phyloP scores from a whole-genome alignment of 2,329 filamentous ascomycete genomes.

The Lecanicillium sp. region DNA sequence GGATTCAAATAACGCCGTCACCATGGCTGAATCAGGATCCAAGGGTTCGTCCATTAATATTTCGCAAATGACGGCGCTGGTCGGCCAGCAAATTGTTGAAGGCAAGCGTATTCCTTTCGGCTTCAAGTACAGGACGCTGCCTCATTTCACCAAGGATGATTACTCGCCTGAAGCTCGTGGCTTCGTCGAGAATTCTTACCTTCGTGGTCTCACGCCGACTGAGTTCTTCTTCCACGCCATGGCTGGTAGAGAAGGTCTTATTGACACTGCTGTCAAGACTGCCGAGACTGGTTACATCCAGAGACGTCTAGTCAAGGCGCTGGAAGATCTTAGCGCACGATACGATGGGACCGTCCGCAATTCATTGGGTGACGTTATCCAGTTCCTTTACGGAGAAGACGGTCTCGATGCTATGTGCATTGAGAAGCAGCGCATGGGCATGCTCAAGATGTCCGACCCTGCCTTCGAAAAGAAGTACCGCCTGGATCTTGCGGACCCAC shows the following conservation, averaged over 20 bases:
- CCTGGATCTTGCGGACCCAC: constrained; percentile 57
- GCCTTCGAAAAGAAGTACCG: constrained; percentile 76
- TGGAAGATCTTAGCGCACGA: constrained; percentile 95
- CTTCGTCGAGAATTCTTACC: constrained; percentile 97
- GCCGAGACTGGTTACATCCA: constrained; percentile 99
- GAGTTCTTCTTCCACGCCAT: constrained; percentile 99
- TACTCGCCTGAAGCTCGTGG: constrained; percentile 95
- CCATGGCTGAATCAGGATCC: constrained; percentile 93
- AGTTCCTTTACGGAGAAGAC: constrained; percentile 97
- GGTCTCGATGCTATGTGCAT: constrained; percentile 90
- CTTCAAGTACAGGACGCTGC: constrained; percentile 95
- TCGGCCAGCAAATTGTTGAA: constrained; percentile 96
- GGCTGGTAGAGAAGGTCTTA: constrained; percentile 99
- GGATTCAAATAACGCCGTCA: constrained; percentile 91
- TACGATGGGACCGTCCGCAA: constrained; percentile 98
- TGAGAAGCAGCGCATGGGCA: constrained; percentile 84
- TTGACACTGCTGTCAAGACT: constrained; percentile 98
- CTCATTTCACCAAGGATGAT: constrained; percentile 98
- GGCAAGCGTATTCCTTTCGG: constrained; percentile 98
- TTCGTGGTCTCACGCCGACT: constrained; percentile 86
- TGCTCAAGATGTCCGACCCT: constrained; percentile 69
- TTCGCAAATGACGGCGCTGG: constrained; percentile 96
- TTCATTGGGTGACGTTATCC: constrained; percentile 90
- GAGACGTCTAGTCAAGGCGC: constrained; percentile 92
- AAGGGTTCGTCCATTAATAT: constrained; percentile 99